phyloP scores from a whole-genome alignment of 306 rosid genomes.

The Prinsepia uniflora region DNA sequence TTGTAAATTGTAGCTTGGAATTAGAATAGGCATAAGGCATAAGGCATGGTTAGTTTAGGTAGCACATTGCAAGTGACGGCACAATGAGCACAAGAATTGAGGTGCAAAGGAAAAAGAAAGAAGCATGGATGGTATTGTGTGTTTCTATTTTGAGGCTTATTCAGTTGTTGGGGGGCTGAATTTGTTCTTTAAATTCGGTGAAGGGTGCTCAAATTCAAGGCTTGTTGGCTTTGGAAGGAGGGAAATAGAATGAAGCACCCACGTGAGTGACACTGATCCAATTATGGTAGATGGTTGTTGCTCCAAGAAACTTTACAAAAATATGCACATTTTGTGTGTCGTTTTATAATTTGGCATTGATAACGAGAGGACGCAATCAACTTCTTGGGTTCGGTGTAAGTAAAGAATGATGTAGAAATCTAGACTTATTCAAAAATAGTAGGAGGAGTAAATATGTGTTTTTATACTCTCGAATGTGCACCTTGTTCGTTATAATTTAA shows the following conservation, averaged over 20 bases:
- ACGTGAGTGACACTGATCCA: too few relatives aligned
- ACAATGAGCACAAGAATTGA: slow-evolving; percentile 30
- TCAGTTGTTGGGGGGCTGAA: slow-evolving; percentile 13
- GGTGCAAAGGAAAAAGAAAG: neutral
- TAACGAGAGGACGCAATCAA: too few relatives aligned
- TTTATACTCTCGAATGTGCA: too few relatives aligned
- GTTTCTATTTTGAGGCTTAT: slow-evolving; percentile 2
- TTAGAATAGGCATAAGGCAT: too few relatives aligned
- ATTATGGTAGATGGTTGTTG: slow-evolving; percentile 12
- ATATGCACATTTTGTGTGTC: neutral
- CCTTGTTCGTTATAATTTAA: too few relatives aligned
- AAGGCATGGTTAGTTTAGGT: neutral
- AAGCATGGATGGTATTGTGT: too few relatives aligned
- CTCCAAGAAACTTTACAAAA: slow-evolving; percentile 14
- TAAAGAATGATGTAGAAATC: neutral
- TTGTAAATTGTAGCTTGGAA: too few relatives aligned
- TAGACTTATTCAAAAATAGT: too few relatives aligned
- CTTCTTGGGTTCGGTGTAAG: too few relatives aligned
- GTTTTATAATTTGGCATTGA: neutral
- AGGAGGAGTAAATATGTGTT: too few relatives aligned
- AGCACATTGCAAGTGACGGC: slow-evolving; percentile 41
- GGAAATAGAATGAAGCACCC: slow-evolving; percentile 22
- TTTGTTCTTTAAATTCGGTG: slow-evolving; percentile 21
- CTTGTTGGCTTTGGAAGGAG: slow-evolving; percentile 21
- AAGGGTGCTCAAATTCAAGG: slow-evolving; percentile 20